Percentiles rank a stretch among this genome's conserved stretches.
Evolutionary conservation across 768 basidiomycete genomes (phyloP).

Genomic region (Lentinula guzmanii): DNA sequence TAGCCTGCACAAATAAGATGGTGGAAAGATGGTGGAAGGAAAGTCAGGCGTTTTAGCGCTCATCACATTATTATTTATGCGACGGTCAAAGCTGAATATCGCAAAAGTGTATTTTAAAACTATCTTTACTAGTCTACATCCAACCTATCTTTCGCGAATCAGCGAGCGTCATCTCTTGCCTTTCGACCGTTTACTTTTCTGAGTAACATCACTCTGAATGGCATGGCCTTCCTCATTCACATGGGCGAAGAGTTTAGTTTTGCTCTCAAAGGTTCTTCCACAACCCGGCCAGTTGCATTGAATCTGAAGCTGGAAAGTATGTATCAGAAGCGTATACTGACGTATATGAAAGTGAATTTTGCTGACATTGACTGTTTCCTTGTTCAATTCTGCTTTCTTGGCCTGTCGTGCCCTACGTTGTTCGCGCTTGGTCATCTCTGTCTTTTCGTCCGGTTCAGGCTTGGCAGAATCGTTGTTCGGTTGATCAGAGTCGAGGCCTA

Average conservation of each 20-base stretch:
- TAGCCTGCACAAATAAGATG: too few relatives aligned
- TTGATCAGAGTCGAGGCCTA: not conserved
- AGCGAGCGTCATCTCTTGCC: slow-evolving; percentile 19
- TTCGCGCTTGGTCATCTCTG: slow-evolving; percentile 25
- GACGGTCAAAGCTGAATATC: too few relatives aligned
- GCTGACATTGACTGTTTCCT: slow-evolving; percentile 17
- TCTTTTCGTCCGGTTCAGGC: slow-evolving; percentile 12
- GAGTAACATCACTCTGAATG: slow-evolving; percentile 26
- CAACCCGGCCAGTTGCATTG: slow-evolving; percentile 64
- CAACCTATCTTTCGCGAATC: too few relatives aligned
- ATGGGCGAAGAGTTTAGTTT: slow-evolving; percentile 72
- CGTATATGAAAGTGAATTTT: not conserved
- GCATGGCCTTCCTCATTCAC: slow-evolving; percentile 71
- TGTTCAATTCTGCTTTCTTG: slow-evolving; percentile 50
- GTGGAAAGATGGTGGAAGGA: too few relatives aligned
- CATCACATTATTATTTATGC: too few relatives aligned
- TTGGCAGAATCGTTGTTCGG: not conserved
- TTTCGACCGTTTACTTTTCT: slow-evolving; percentile 28
- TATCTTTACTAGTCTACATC: too few relatives aligned
- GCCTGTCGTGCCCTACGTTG: slow-evolving; percentile 74
- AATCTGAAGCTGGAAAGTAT: slow-evolving; percentile 1
- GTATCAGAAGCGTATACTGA: not conserved
- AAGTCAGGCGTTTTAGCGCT: too few relatives aligned
- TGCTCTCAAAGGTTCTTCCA: slow-evolving; percentile 51
- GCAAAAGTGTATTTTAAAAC: too few relatives aligned